Percentiles rank a stretch among this genome's conserved stretches.
Evolutionary conservation across 78 protist genomes (phyloP).

Genomic region (Tieghemostelium lacteum): DNA sequence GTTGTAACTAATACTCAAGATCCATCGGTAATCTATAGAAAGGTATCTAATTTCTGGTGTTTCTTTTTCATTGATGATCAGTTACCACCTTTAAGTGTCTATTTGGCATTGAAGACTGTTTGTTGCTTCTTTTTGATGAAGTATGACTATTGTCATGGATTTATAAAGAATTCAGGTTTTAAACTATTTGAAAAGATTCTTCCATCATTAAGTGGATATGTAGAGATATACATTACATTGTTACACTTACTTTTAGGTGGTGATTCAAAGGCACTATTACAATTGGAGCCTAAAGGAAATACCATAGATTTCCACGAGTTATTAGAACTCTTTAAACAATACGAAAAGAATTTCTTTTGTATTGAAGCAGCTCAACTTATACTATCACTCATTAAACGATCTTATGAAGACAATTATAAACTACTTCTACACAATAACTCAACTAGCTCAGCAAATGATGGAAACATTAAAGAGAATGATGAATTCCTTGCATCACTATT

Average conservation of each 20-base stretch:
- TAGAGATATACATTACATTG: slow-evolving; percentile 40
- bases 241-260: slow-evolving; percentile 49
- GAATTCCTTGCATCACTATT: slow-evolving; percentile 1
- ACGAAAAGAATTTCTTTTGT: slow-evolving; percentile 52
- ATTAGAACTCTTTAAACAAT: slow-evolving; percentile 13
- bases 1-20: slow-evolving; percentile 38
- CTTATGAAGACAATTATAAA: slow-evolving; percentile 59
- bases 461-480: background rate
- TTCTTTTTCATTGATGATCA: slow-evolving; percentile 63
- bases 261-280: slow-evolving; percentile 12
- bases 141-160: slow-evolving; percentile 41
- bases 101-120: slow-evolving; percentile 33
- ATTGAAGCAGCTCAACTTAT: slow-evolving; percentile 67
- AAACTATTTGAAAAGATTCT: slow-evolving; percentile 37
- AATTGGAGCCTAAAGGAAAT: background rate
- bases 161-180: slow-evolving; percentile 62
- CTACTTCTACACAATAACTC: slow-evolving; percentile 23
- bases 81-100: slow-evolving; percentile 42
- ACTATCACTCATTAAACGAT: slow-evolving; percentile 22
- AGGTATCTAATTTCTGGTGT: slow-evolving; percentile 59
- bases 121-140: slow-evolving; percentile 35
- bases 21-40: slow-evolving; percentile 13
- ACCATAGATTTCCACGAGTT: slow-evolving; percentile 50
- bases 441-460: too few relatives aligned
- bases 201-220: slow-evolving; percentile 19